Evolutionary conservation across 192 early-diverging fungal genomes (phyloP), one percentile per base, ranked within the genome.

Genomic region (Geranomyces variabilis): DNA sequence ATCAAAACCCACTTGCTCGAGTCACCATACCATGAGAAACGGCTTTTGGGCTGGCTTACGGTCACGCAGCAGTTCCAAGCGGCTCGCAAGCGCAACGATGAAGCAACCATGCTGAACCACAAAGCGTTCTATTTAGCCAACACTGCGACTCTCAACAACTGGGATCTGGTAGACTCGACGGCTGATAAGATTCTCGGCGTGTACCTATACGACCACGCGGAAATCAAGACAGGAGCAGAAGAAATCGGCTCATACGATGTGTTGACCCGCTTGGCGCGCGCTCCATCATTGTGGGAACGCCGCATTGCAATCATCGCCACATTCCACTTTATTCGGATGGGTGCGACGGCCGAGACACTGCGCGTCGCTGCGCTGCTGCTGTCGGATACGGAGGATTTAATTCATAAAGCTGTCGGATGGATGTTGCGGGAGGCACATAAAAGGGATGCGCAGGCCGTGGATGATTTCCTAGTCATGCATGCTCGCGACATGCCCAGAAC

Each of bases 361-460:
- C 19, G 51, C 2, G 2, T 53, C 4, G 51, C 51, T 7, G 51
- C 19, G 4, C 19, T 53, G 51, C 26, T 53, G 51, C 51, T 53
- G 19, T 53, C 51, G 17, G 51, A 53, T 26, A 3, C 21, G 3
- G 21, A 53, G 21, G 51, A 53, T 17, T 15, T 53, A 6, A 53
- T 53, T 7, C 51, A 53, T 53, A 53, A 53, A 53, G 51, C 51
- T 6, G 51, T 53, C 6, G 51, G 51, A 15, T 53, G 51, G 51
- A 53, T 53, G 51, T 15, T 53, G 51, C 51, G 51, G 7, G 51
- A 53, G 51, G 51, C 51, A 26, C 51, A 53, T 15, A 53, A 53
- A 15, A 53, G 17, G 51, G 51, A 53, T 7, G 21, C 51, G 51
- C 51, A 53, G 6, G 51, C 51, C 4, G 51, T 53, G 51, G 51